A percentile compares a stretch with the other conserved stretches of the same genome.
phyloP scores from a whole-genome alignment of 2,329 filamentous ascomycete genomes.

The Aspergillus sp. region DNA sequence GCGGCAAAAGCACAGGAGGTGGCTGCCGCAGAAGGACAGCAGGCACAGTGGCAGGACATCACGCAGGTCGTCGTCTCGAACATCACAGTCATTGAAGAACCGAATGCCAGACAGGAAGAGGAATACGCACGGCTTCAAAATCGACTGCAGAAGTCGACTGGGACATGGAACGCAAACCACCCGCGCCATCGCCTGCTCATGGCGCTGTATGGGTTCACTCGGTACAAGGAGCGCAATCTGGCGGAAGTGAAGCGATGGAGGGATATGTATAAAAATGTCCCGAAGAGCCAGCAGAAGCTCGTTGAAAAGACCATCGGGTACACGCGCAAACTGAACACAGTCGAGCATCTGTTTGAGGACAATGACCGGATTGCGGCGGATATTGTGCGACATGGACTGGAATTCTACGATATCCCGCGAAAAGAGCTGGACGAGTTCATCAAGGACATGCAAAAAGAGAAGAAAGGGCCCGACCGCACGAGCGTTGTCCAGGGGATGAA shows the following conservation, averaged over 20 bases:
- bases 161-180: slow-evolving; percentile 22
- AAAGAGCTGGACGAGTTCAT: slow-evolving; percentile 49
- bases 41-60: background rate
- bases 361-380: slow-evolving; percentile 50
- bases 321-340: slow-evolving; percentile 52
- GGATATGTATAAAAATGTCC: slow-evolving; percentile 22
- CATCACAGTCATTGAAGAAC: slow-evolving; percentile 7
- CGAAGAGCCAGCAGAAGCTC: slow-evolving; percentile 41
- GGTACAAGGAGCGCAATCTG: slow-evolving; percentile 22
- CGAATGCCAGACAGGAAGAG: slow-evolving; percentile 1
- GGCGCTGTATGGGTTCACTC: slow-evolving; percentile 25
- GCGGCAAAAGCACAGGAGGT: background rate
- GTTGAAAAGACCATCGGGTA: slow-evolving; percentile 60
- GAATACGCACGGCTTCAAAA: slow-evolving; percentile 18
- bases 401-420: slow-evolving; percentile 48
- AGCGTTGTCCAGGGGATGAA: slow-evolving; percentile 56
- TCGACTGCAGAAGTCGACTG: slow-evolving; percentile 15
- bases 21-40: background rate
- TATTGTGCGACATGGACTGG: slow-evolving; percentile 48
- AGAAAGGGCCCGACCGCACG: slow-evolving; percentile 46
- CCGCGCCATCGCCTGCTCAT: slow-evolving; percentile 28
- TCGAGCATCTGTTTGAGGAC: slow-evolving; percentile 44
- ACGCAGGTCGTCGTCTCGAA: slow-evolving; percentile 16
- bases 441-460: slow-evolving; percentile 31
- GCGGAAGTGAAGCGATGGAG: slow-evolving; percentile 22